phyloP scores from a whole-genome alignment of 176 grass and related monocot genomes.

The Cenchrus fungigraminus region DNA sequence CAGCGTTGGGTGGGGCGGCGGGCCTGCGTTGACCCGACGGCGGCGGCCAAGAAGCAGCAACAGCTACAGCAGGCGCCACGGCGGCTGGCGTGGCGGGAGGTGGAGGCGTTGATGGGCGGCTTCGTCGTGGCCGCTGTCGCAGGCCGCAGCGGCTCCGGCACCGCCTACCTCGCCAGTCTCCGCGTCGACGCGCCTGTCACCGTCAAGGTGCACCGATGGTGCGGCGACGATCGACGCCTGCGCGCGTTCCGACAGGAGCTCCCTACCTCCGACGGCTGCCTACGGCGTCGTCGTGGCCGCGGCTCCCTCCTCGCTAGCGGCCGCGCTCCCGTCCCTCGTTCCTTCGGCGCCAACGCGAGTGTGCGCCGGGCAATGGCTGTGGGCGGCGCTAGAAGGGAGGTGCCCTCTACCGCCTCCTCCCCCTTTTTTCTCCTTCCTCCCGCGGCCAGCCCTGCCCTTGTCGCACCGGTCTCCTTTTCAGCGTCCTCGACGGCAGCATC shows the following conservation, averaged over 20 bases:
- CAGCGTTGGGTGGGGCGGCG: too few relatives aligned
- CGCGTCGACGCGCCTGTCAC: conserved; percentile 20
- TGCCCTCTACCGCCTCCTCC: too few relatives aligned
- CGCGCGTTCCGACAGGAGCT: conserved; percentile 78
- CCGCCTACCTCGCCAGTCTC: conserved; percentile 62
- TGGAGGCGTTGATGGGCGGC: conserved; percentile 64
- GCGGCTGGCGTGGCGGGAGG: conserved; percentile 56
- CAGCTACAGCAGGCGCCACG: neutral
- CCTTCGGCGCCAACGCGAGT: too few relatives aligned
- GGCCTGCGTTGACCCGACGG: too few relatives aligned
- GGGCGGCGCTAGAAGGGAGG: too few relatives aligned
- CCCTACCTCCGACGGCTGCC: conserved; percentile 64
- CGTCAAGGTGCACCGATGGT: conserved; percentile 74
- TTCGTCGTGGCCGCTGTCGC: conserved; percentile 70
- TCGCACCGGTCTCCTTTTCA: too few relatives aligned
- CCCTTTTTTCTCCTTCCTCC: too few relatives aligned
- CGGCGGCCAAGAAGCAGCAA: neutral
- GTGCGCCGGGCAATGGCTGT: too few relatives aligned
- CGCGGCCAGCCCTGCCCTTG: too few relatives aligned
- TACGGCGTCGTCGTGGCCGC: conserved; percentile 44
- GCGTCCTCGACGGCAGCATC: too few relatives aligned
- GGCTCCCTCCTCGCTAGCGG: too few relatives aligned
- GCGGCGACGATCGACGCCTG: conserved; percentile 60
- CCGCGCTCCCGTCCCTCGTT: too few relatives aligned
- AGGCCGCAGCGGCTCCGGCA: conserved; percentile 79